phyloP scores from a whole-genome alignment of 1,284 basidiomycete genomes.

The Ganoderma sinense region DNA sequence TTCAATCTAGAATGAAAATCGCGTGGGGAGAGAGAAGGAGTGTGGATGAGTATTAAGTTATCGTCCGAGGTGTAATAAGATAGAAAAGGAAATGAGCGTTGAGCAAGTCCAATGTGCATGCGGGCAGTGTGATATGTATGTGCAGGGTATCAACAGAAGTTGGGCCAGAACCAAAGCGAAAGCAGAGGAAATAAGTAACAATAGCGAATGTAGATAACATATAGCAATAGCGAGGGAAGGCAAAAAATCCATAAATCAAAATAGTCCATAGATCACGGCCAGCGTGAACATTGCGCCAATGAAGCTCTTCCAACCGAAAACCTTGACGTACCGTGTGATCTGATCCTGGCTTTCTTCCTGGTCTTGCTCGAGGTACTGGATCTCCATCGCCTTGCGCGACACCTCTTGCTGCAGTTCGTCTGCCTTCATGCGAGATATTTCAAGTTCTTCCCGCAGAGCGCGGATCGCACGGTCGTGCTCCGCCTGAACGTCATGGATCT shows the following conservation, averaged over 20 bases:
- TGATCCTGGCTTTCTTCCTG: constrained; percentile 78
- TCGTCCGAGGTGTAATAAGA: constrained; percentile 35
- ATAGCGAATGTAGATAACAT: constrained; percentile 10
- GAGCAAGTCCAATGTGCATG: background rate
- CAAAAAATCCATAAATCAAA: constrained; percentile 43
- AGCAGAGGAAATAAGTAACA: constrained; percentile 13
- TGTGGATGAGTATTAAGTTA: constrained; percentile 57
- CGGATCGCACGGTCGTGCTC: constrained; percentile 72
- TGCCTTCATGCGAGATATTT: constrained; percentile 59
- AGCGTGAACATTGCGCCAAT: constrained; percentile 60
- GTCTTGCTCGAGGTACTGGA: constrained; percentile 78
- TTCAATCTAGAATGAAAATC: constrained; percentile 62
- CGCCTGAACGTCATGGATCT: constrained; percentile 79
- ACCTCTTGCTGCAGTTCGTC: constrained; percentile 68
- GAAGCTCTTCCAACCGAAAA: constrained; percentile 66
- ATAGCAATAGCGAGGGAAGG: background rate
- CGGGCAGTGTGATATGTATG: background rate
- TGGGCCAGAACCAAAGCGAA: constrained; percentile 8
- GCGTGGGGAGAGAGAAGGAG: constrained; percentile 28
- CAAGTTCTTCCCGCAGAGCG: constrained; percentile 66
- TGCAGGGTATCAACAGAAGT: constrained; percentile 13
- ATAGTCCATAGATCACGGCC: constrained; percentile 61
- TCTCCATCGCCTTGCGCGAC: constrained; percentile 78
- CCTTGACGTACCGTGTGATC: constrained; percentile 77
- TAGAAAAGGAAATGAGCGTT: constrained; percentile 13